Evolutionary conservation across 257 asterid genomes (phyloP).

Genomic region (Plantago major): DNA sequence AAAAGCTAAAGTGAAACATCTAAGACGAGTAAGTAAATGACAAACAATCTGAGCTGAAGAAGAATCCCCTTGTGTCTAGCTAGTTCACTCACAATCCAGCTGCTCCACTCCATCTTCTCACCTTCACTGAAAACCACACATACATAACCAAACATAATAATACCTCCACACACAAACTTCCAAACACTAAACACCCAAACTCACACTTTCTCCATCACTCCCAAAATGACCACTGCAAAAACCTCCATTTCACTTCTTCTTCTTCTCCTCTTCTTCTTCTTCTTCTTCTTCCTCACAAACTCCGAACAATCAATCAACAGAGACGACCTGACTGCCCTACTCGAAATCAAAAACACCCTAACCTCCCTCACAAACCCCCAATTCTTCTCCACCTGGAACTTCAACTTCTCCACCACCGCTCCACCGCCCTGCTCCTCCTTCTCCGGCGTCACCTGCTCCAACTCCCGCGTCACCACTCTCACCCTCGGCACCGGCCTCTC

Average conservation of each 20-base stretch:
- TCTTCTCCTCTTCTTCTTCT: constrained; percentile 18
- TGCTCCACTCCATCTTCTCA: neutral
- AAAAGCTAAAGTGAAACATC: too few species aligned
- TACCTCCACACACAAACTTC: neutral
- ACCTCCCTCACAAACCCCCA: constrained; percentile 38
- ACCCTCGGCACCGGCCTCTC: constrained; percentile 69
- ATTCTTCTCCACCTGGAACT: constrained; percentile 68
- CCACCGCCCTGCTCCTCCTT: constrained; percentile 53
- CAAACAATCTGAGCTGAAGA: too few species aligned
- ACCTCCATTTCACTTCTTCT: constrained; percentile 25
- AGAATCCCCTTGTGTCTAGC: too few species aligned
- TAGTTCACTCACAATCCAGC: too few species aligned
- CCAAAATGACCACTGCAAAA: neutral
- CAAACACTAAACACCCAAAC: constrained; percentile 9
- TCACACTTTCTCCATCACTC: constrained; percentile 9
- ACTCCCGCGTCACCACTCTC: constrained; percentile 37
- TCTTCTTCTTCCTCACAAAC: constrained; percentile 12
- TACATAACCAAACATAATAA: neutral
- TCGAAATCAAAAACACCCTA: constrained; percentile 47
- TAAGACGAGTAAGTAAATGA: too few species aligned
- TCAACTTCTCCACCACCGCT: constrained; percentile 49
- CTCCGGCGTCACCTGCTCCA: constrained; percentile 61
- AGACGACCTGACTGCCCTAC: constrained; percentile 56
- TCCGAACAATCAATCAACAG: constrained; percentile 23
- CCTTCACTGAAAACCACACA: constrained; percentile 12